phyloP scores from a whole-genome alignment of 345 rosid genomes.

The Euphorbia lathyris region DNA sequence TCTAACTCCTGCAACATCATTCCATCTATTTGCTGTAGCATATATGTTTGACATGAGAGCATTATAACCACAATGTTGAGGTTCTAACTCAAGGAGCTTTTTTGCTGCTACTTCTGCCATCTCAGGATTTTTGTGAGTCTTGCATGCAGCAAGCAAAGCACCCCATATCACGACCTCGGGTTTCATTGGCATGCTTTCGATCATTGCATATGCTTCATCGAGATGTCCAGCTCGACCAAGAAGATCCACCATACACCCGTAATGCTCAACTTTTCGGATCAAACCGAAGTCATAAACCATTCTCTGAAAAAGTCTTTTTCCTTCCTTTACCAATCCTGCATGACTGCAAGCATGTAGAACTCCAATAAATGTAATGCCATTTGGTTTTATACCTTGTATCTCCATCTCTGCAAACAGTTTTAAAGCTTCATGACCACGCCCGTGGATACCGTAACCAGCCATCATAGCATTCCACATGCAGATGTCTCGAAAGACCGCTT shows the following conservation, averaged over 20 bases:
- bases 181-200: slow-evolving; percentile 39
- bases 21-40: slow-evolving; percentile 42
- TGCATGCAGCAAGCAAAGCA: slow-evolving; percentile 43
- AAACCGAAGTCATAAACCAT: slow-evolving; percentile 31
- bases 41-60: slow-evolving; percentile 40
- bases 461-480: slow-evolving; percentile 54
- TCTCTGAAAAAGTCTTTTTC: slow-evolving; percentile 30
- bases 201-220: slow-evolving; percentile 40
- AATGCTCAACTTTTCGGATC: slow-evolving; percentile 50
- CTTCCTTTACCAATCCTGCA: slow-evolving; percentile 48
- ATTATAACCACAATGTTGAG: slow-evolving; percentile 30
- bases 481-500: slow-evolving; percentile 24
- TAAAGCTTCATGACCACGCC: slow-evolving; percentile 40
- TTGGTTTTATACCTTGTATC: slow-evolving; percentile 31
- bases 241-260: slow-evolving; percentile 60
- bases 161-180: slow-evolving; percentile 47
- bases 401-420: slow-evolving; percentile 41
- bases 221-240: slow-evolving; percentile 52
- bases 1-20: slow-evolving; percentile 38
- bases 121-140: slow-evolving; percentile 27
- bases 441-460: slow-evolving; percentile 44
- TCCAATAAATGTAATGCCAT: slow-evolving; percentile 41
- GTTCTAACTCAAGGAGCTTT: slow-evolving; percentile 31
- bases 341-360: slow-evolving; percentile 53
- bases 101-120: slow-evolving; percentile 35